phyloP scores from a whole-genome alignment of 345 rosid species.

The Ricinus communis region DNA sequence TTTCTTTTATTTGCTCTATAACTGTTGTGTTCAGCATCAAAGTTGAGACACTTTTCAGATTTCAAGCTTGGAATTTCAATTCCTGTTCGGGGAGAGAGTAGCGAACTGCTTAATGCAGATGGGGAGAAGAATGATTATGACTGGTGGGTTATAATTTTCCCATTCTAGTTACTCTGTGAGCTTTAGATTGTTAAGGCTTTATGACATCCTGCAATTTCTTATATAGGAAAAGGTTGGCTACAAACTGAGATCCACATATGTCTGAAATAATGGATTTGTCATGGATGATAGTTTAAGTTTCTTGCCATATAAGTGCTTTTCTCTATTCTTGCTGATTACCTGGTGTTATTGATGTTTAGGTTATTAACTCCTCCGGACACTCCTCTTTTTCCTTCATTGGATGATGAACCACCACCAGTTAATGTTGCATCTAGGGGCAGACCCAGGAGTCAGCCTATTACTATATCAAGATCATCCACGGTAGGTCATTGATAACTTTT shows the following conservation, averaged over 20 bases:
- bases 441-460: conserved; percentile 79
- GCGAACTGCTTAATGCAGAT: conserved; percentile 77
- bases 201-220: neutral
- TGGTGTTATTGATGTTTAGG: conserved; percentile 53
- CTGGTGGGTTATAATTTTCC: conserved; percentile 55
- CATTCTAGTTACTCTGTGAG: neutral
- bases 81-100: conserved; percentile 85
- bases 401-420: conserved; percentile 66
- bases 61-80: conserved; percentile 61
- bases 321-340: conserved; percentile 23
- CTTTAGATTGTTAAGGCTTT: conserved; percentile 11
- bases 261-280: too few relatives aligned
- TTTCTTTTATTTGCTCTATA: conserved; percentile 21
- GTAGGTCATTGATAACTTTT: conserved; percentile 42
- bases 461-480: conserved; percentile 92
- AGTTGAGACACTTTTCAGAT: conserved; percentile 79
- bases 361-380: conserved; percentile 97
- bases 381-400: conserved; percentile 92
- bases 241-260: too few relatives aligned
- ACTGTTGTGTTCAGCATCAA: conserved; percentile 54
- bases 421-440: conserved; percentile 72
- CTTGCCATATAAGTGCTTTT: conserved; percentile 2
- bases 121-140: conserved; percentile 97
- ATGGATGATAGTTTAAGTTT: too few relatives aligned
- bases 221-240: too few relatives aligned